Base-by-base conservation (phyloP, 495 filamentous ascomycete genomes). In the Apiosordaria backusii region DNA sequence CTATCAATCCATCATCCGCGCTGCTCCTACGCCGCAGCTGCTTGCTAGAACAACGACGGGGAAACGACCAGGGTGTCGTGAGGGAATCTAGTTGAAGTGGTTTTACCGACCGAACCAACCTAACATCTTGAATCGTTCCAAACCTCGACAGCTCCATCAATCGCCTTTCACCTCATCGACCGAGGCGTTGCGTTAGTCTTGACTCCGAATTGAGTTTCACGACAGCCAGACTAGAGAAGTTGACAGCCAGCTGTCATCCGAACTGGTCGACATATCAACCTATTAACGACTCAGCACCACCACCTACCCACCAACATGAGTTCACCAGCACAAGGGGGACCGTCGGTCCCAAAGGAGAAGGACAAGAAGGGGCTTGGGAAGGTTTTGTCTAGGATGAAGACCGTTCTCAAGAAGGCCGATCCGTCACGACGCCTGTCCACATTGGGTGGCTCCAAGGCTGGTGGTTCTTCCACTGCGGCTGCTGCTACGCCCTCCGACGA, bases 321-420 rank as follows among this genome's bases (percentile, higher is more conserved):
- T 65, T 80, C 81, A 58, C 72, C 78, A 50, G 68, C 79, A 21
- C 78, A 73, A 67, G 74, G 66, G 61, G 75, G 71, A 55, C 62
- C 71, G 35, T 60, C 77, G 62, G 63, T 68, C 60, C 75, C 78
- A 26, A 77, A 76, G 70, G 75, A 79, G 45, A 72, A 71, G 50
- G 87, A 89, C 80, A 86, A 84, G 65, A 86, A 83, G 71, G 87
- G 88, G 24, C 71, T 91, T 52, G 82, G 83, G 50, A 90, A 83
- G 70, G 83, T 89, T 50, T 72, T 91, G 59, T 83, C 83, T 62
- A 82, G 85, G 68, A 83, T 90, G 75, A 90, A 82, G 78, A 86
- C 84, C 4, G 87, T 87, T 23, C 76, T 89, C 67, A 86, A 81
- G 68, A 83, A 84, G 70, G 79, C 77, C 40, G 80, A 80, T 26